Evolutionary conservation across 345 rosid species (phyloP).

Genomic region (Hibiscus mutabilis): DNA sequence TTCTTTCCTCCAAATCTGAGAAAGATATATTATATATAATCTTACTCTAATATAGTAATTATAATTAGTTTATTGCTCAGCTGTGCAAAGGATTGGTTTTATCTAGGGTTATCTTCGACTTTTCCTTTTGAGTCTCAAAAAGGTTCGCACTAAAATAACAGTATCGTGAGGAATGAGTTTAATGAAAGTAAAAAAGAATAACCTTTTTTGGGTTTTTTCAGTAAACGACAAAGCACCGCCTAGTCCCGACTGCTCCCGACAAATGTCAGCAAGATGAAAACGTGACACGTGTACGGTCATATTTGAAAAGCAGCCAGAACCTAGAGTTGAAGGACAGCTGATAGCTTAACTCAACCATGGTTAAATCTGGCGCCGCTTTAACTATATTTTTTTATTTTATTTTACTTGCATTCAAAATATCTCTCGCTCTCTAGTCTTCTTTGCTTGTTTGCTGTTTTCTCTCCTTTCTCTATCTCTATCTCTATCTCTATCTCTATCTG

Average conservation of each 20-base stretch:
- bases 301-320: conserved; percentile 18
- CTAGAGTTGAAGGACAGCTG: background rate
- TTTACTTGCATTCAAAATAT: conserved; percentile 10
- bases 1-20: background rate
- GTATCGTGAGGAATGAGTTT: background rate
- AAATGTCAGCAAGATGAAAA: conserved; percentile 25
- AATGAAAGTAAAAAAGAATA: background rate
- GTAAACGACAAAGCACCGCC: conserved; percentile 35
- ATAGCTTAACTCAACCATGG: conserved; percentile 17
- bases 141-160: background rate
- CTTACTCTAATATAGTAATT: too few species aligned
- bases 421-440: background rate
- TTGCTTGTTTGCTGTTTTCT: background rate
- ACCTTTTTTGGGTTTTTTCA: background rate
- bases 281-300: conserved; percentile 43
- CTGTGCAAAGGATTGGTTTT: background rate
- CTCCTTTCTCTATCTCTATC: background rate
- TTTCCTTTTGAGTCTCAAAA: background rate
- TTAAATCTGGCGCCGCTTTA: conserved; percentile 27
- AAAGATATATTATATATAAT: background rate
- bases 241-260: conserved; percentile 36
- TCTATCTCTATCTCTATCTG: background rate
- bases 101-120: conserved; percentile 10
- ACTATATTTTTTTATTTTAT: background rate
- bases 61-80: too few species aligned